These are phyloP conservation scores for Pyricularia pennisetigena DNA, from an alignment of 2,329 filamentous ascomycete genomes.

Conservation along the genomic window DNA sequence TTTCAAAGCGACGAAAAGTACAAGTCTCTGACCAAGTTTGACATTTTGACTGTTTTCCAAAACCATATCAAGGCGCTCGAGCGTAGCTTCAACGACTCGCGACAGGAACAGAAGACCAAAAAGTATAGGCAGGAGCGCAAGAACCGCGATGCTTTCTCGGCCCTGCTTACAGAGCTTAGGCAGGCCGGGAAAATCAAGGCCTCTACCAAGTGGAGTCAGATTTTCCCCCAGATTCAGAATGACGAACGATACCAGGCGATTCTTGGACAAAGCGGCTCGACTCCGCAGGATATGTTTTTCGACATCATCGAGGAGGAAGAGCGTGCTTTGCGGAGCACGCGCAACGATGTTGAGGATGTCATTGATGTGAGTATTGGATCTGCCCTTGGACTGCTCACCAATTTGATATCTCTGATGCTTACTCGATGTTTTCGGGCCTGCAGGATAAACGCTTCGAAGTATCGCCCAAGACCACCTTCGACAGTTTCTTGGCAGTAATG, in stretches of 20 bases:
- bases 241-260: slow-evolving; percentile 79
- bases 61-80: slow-evolving; percentile 91
- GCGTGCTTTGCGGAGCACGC: slow-evolving; percentile 66
- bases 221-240: slow-evolving; percentile 63
- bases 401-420: not conserved
- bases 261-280: slow-evolving; percentile 75
- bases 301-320: slow-evolving; percentile 93
- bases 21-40: slow-evolving; percentile 73
- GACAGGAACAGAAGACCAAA: slow-evolving; percentile 76
- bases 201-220: slow-evolving; percentile 79
- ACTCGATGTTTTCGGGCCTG: not conserved
- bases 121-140: slow-evolving; percentile 77
- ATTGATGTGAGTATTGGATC: slow-evolving; percentile 57
- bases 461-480: slow-evolving; percentile 73
- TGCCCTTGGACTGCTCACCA: not conserved
- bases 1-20: slow-evolving; percentile 81
- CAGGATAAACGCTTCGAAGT: slow-evolving; percentile 90
- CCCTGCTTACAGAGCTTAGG: slow-evolving; percentile 65
- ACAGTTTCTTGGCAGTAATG: slow-evolving; percentile 78
- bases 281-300: slow-evolving; percentile 89
- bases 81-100: slow-evolving; percentile 80
- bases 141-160: slow-evolving; percentile 70
- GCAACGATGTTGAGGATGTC: slow-evolving; percentile 80
- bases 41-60: slow-evolving; percentile 88
- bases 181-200: slow-evolving; percentile 76